Conservation (phyloP, 345 rosid genomes). For the Boechera divaricarpa region DNA sequence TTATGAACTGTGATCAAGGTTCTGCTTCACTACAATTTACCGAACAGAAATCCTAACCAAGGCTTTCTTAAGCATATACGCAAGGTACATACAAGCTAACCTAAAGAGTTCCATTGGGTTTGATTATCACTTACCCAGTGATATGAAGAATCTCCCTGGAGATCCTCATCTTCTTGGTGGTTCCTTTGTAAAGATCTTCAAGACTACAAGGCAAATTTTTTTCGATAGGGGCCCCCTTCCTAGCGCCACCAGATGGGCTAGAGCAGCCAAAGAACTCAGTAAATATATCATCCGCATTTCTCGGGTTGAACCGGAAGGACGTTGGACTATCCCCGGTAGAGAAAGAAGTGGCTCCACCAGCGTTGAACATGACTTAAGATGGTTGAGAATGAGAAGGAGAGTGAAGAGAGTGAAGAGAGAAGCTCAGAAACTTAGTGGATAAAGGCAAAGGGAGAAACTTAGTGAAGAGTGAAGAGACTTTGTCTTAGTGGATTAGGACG, state of each 20-base stretch:
- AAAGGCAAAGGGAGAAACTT: constrained; percentile 4
- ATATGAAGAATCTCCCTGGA: constrained; percentile 61
- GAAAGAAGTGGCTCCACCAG: constrained; percentile 83
- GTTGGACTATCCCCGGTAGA: constrained; percentile 75
- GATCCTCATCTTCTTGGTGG: constrained; percentile 67
- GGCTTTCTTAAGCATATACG: no score
- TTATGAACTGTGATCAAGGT: neutral
- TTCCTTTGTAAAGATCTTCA: constrained; percentile 67
- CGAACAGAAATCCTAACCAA: no score
- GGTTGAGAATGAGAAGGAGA: constrained; percentile 4
- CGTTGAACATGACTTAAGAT: constrained; percentile 47
- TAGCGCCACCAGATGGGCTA: constrained; percentile 59
- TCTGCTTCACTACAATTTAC: neutral
- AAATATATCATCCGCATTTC: constrained; percentile 71
- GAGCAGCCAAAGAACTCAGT: constrained; percentile 74
- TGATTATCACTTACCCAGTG: constrained; percentile 52
- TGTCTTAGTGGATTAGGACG: constrained; percentile 22
- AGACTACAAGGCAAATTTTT: constrained; percentile 61
- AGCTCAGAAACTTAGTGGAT: neutral
- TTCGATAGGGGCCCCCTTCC: constrained; percentile 57
- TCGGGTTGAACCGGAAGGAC: constrained; percentile 65
- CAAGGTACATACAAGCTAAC: neutral
- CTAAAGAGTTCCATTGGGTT: neutral
- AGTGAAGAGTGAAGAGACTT: no score
- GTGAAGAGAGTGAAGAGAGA: neutral